Evolutionary conservation across 2,329 filamentous ascomycete genomes (phyloP).

Genomic region (Fusarium tanahbumbuense): DNA sequence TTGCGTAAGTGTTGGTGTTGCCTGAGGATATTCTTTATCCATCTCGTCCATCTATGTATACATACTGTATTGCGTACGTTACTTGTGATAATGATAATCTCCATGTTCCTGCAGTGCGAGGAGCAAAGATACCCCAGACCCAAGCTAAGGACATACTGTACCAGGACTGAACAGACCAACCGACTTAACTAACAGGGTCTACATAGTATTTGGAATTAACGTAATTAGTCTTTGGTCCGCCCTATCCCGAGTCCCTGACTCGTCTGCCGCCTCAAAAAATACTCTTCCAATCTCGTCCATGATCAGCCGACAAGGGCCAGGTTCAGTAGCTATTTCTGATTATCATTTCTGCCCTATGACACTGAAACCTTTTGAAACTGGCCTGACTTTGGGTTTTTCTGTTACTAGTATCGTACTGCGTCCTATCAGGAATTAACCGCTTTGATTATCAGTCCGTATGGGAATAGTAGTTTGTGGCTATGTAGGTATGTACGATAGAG

Average conservation of each 20-base stretch:
- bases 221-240: constrained; percentile 10
- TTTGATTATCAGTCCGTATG: background rate
- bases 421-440: constrained; percentile 8
- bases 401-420: background rate
- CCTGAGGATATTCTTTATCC: background rate
- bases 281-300: constrained; percentile 18
- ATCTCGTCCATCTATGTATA: background rate
- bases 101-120: constrained; percentile 17
- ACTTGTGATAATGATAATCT: constrained; percentile 2
- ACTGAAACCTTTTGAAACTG: constrained; percentile 26
- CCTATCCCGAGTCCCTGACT: constrained; percentile 36
- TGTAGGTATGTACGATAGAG: constrained; percentile 11
- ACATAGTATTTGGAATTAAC: constrained; percentile 18
- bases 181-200: background rate
- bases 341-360: constrained; percentile 32
- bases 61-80: background rate
- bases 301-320: constrained; percentile 16
- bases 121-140: constrained; percentile 3
- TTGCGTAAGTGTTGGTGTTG: background rate
- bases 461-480: background rate
- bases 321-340: background rate
- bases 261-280: constrained; percentile 25
- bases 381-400: constrained; percentile 36
- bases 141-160: background rate
- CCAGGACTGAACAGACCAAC: background rate